Evolutionary conservation across 352 stramenopile genomes (phyloP), one percentile per base, ranked within the genome.

Genomic region (Globisporangium carolinianum): DNA sequence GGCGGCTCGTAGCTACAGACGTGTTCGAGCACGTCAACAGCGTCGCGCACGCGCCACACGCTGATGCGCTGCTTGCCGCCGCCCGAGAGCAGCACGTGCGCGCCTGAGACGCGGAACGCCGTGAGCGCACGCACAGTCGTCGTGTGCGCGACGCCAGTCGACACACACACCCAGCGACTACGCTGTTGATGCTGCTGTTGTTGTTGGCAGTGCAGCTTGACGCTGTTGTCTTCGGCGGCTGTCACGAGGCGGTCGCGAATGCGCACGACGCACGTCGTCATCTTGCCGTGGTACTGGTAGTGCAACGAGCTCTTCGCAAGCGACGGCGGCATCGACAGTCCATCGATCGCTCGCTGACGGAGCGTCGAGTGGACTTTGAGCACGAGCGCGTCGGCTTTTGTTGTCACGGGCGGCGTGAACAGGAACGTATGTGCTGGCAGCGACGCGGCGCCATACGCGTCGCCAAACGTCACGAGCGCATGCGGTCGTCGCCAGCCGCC

Each of bases 401-500:
- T 75, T 14, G 67, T 65, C 36, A 75, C 69, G 0, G 79, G 69
- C 9, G 73, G 76, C 0, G 78, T 85, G 67, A 94, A 91, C 42
- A 91, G 61, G 61, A 92, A 86, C 24, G 69, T 76, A 55, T 90
- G 76, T 1, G 57, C 52, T 8, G 79, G 76, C 17, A 87, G 65
- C 0, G 76, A 72, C 5, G 57, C 57, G 9, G 48, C 50, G 3
- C 6, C n/a, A 6, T 24, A 24, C 14, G 56, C 15, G 11, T 35
- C 9, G 4, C 47, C 43, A 32, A 32, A 32, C 17, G 61, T 67
- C 12, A 70, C 45, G 24, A 95, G 70, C 3, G 76, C 77, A 50
- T 95, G 82, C 0, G 86, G 86, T 11, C 86, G 80, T 1, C 84
- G 80, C 84, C 84, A 95, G n/a, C 84, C 84, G 35, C 86, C 86